These are phyloP conservation scores for Trichosanthes truncata DNA, from an alignment of 306 rosid genomes.

Conservation along the genomic window DNA sequence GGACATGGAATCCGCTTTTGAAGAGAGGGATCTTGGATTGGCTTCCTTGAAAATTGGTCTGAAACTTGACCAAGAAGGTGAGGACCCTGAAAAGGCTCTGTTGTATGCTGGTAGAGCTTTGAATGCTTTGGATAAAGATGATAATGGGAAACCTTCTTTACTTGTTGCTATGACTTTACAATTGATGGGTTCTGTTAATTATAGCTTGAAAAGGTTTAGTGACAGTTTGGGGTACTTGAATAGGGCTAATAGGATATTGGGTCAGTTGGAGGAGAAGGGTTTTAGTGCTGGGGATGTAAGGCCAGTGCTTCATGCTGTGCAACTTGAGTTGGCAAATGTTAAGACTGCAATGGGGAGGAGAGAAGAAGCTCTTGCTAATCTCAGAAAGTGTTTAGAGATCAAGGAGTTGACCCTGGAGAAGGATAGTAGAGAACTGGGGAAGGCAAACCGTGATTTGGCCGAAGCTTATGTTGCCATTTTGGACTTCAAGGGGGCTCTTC, in stretches of 20 bases:
- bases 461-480: constrained; percentile 69
- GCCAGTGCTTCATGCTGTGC: constrained; percentile 88
- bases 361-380: constrained; percentile 79
- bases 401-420: constrained; percentile 67
- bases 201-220: constrained; percentile 55
- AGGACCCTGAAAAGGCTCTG: constrained; percentile 64
- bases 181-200: constrained; percentile 64
- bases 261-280: constrained; percentile 55
- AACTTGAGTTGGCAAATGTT: constrained; percentile 66
- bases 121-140: constrained; percentile 50
- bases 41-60: constrained; percentile 78
- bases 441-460: constrained; percentile 58
- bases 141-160: constrained; percentile 31
- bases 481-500: constrained; percentile 68
- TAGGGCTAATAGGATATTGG: constrained; percentile 61
- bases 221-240: constrained; percentile 81
- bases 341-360: constrained; percentile 89
- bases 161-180: constrained; percentile 78
- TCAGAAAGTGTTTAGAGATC: constrained; percentile 71
- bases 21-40: constrained; percentile 63
- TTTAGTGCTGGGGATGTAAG: constrained; percentile 37
- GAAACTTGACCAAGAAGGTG: constrained; percentile 78
- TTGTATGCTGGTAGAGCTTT: constrained; percentile 60
- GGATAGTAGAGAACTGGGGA: constrained; percentile 62
- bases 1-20: constrained; percentile 53